Percentiles rank a stretch among this genome's conserved stretches.
These are phyloP conservation scores for Lentinus tigrinus DNA, from an alignment of 768 basidiomycete species.

Conservation along the genomic window DNA sequence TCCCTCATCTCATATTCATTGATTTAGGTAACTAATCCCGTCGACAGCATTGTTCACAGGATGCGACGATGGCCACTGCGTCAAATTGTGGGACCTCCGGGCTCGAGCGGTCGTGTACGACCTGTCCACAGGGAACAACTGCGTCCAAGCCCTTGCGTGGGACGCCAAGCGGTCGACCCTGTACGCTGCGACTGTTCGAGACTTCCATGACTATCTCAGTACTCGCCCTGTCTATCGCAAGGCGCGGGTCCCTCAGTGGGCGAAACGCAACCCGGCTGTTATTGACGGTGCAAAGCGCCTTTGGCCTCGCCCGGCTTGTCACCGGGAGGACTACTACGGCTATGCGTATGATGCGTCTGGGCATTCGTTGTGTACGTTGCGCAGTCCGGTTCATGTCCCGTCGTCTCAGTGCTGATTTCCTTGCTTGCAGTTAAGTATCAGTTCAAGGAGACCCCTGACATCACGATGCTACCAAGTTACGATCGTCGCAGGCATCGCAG, in stretches of 20 bases:
- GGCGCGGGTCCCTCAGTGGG: slow-evolving; percentile 18
- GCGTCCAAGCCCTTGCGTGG: slow-evolving; percentile 34
- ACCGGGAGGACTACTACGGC: too few species aligned
- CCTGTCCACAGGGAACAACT: slow-evolving; percentile 43
- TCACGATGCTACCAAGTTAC: too few species aligned
- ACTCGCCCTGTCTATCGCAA: slow-evolving; percentile 18
- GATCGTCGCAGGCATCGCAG: too few species aligned
- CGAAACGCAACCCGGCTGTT: slow-evolving; percentile 18
- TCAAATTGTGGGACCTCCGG: slow-evolving; percentile 43
- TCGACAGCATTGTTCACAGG: slow-evolving; percentile 32
- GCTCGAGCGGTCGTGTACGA: slow-evolving; percentile 35
- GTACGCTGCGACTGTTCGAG: slow-evolving; percentile 31
- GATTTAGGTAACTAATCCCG: not conserved
- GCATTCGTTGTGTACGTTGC: too few species aligned
- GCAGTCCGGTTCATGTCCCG: not conserved
- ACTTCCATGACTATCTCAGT: slow-evolving; percentile 26
- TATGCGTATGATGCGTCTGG: too few species aligned
- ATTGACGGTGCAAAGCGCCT: too few species aligned
- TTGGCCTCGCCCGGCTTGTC: slow-evolving; percentile 4
- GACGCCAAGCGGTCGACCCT: slow-evolving; percentile 25
- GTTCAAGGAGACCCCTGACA: too few species aligned
- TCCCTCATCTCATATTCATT: not conserved
- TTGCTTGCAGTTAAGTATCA: too few species aligned
- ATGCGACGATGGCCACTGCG: slow-evolving; percentile 26
- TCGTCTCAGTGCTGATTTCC: not conserved